Percentiles rank a stretch among this genome's conserved stretches.
Conservation (phyloP, 2,329 filamentous ascomycete genomes). For the Alternaria atra region DNA sequence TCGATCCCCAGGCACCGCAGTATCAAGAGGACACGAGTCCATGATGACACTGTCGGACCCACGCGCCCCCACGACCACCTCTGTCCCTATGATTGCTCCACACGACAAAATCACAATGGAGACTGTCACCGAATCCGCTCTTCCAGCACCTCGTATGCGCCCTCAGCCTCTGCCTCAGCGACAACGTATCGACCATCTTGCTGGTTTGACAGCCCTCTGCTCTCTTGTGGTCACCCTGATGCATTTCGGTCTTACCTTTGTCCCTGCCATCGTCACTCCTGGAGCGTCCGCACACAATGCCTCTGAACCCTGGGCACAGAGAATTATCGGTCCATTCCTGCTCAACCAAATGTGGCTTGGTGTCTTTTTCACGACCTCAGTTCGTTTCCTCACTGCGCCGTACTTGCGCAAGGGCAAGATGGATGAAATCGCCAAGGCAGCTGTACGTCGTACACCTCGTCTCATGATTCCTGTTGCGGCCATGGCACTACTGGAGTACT, state of each 20-base stretch:
- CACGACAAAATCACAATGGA: constrained; percentile 40
- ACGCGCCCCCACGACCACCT: neutral
- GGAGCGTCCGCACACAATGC: constrained; percentile 50
- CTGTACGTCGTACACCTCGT: constrained; percentile 55
- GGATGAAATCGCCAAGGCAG: constrained; percentile 55
- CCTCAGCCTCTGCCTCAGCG: constrained; percentile 36
- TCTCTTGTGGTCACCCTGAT: constrained; percentile 57
- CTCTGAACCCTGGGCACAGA: constrained; percentile 54
- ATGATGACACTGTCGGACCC: constrained; percentile 27
- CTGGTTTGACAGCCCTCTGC: constrained; percentile 57
- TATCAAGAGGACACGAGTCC: constrained; percentile 15
- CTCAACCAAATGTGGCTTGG: constrained; percentile 60
- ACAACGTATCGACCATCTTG: constrained; percentile 57
- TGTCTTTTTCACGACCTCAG: constrained; percentile 60
- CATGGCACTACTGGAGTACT: constrained; percentile 58
- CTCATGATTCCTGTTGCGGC: constrained; percentile 58
- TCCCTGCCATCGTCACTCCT: constrained; percentile 48
- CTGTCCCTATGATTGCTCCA: neutral
- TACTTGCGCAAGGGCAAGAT: constrained; percentile 57
- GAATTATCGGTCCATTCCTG: constrained; percentile 55
- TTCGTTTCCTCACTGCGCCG: constrained; percentile 55
- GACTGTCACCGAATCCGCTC: constrained; percentile 40
- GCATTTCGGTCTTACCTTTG: constrained; percentile 58
- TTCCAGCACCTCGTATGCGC: constrained; percentile 42
- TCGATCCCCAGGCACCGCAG: neutral